Percentiles rank a stretch among this genome's conserved stretches.
phyloP scores from a whole-genome alignment of 2,329 filamentous ascomycete species.

The Pseudodiploospora longispora region DNA sequence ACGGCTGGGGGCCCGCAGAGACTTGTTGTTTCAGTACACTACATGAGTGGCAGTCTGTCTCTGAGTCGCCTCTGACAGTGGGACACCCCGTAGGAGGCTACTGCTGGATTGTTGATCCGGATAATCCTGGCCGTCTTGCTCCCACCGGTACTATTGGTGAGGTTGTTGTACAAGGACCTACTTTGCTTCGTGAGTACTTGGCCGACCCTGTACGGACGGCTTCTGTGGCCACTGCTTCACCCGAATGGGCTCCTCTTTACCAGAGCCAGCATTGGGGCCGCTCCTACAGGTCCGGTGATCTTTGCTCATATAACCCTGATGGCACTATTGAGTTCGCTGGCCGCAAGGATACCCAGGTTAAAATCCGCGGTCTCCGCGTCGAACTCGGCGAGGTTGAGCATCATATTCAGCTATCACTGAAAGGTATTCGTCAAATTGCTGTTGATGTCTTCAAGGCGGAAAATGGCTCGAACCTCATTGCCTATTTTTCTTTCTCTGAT shows the following conservation, averaged over 20 bases:
- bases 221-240: neutral
- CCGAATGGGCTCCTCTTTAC: constrained; percentile 1
- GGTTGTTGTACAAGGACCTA: constrained; percentile 10
- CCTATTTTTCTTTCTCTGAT: no score
- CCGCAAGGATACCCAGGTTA: no score
- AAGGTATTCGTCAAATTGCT: no score
- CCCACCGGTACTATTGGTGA: constrained; percentile 10
- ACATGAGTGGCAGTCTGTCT: neutral
- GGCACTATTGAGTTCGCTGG: no score
- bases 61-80: neutral
- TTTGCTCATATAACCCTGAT: neutral
- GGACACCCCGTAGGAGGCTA: constrained; percentile 2
- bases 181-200: constrained; percentile 7
- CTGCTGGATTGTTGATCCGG: neutral
- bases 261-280: neutral
- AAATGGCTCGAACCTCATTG: no score
- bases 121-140: constrained; percentile 4
- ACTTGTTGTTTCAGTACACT: neutral
- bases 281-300: constrained; percentile 6
- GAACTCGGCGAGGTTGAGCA: no score
- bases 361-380: no score
- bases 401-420: no score
- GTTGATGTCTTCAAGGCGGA: no score
- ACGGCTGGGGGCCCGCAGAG: constrained; percentile 9
- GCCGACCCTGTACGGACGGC: constrained; percentile 1